phyloP scores from a whole-genome alignment of 257 asterid genomes.

The Anisodus acutangulus region DNA sequence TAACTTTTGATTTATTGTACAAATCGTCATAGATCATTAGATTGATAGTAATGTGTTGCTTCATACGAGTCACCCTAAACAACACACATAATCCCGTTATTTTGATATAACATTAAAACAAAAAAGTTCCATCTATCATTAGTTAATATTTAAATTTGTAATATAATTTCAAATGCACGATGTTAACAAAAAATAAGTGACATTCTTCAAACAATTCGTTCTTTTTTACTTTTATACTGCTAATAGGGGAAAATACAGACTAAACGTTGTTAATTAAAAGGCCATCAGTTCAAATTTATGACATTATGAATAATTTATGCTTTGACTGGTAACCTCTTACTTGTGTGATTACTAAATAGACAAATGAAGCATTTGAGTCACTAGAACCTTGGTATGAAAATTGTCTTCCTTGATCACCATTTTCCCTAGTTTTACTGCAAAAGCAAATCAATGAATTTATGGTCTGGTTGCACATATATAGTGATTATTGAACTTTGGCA shows the following conservation, averaged over 20 bases:
- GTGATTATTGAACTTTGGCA: neutral
- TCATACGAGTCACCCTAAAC: neutral
- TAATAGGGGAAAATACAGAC: no score
- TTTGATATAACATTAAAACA: neutral
- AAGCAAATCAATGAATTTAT: neutral
- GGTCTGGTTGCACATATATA: neutral
- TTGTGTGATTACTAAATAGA: no score
- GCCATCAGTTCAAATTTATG: neutral
- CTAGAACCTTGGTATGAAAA: neutral
- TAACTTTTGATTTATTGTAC: neutral
- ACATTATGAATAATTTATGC: no score
- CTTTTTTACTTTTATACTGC: no score
- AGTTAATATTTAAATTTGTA: neutral
- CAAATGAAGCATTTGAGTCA: neutral
- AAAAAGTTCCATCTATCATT: neutral
- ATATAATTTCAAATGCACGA: neutral
- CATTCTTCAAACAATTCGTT: neutral
- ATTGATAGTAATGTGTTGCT: neutral
- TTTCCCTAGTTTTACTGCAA: neutral
- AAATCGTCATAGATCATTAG: neutral
- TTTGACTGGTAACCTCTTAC: neutral
- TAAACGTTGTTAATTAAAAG: no score
- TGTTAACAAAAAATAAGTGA: neutral
- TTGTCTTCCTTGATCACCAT: neutral
- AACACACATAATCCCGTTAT: neutral